phyloP scores from a whole-genome alignment of 1,139 yeast species.

The Geotrichum australiense region DNA sequence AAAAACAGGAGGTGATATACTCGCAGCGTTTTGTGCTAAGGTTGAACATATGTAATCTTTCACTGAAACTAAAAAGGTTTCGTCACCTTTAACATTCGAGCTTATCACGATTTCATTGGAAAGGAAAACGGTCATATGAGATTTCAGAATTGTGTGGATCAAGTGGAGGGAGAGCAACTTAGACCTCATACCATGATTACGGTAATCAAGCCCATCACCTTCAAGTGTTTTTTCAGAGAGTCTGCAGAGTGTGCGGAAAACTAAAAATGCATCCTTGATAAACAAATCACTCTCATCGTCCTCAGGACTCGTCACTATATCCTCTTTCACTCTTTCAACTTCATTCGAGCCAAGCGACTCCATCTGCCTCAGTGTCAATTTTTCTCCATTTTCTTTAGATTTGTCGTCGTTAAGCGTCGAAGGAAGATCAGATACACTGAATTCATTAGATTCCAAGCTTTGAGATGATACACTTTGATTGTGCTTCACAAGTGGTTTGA shows the following conservation, averaged over 20 bases:
- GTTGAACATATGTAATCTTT: conserved; percentile 79
- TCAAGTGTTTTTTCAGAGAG: conserved; percentile 78
- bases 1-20: conserved; percentile 84
- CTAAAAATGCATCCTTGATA: conserved; percentile 84
- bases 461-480: conserved; percentile 11
- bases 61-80: conserved; percentile 67
- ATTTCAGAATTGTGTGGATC: conserved; percentile 76
- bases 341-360: conserved; percentile 20
- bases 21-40: conserved; percentile 86
- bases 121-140: conserved; percentile 77
- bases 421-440: conserved; percentile 5
- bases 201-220: conserved; percentile 65
- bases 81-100: conserved; percentile 52
- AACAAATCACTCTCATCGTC: conserved; percentile 55
- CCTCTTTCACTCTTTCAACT: conserved; percentile 20
- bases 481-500: conserved; percentile 32
- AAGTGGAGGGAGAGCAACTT: conserved; percentile 83
- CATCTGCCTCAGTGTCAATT: conserved; percentile 26
- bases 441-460: conserved; percentile 7
- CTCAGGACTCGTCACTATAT: conserved; percentile 23
- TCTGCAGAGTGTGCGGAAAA: conserved; percentile 92
- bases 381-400: conserved; percentile 5
- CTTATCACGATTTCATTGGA: conserved; percentile 56
- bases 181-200: conserved; percentile 87
- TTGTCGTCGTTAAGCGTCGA: background rate